A percentile compares a stretch with the other conserved stretches of the same genome.
Conservation (phyloP, 2,329 filamentous ascomycete species). For the Pyrenochaeta sp. region DNA sequence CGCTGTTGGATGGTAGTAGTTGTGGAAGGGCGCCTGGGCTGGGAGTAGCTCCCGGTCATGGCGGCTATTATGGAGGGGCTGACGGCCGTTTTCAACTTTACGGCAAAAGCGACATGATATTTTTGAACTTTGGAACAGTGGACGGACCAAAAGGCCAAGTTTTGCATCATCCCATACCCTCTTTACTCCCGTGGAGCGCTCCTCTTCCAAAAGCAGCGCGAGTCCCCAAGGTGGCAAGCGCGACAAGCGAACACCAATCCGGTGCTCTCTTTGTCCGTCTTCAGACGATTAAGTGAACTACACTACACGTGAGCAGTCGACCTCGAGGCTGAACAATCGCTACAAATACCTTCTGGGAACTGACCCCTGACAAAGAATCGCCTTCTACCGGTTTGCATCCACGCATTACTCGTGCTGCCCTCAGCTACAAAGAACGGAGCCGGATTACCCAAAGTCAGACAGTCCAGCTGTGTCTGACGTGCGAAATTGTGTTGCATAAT, state of each 20-base stretch:
- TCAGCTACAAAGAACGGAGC: conserved; percentile 45
- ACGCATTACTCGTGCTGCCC: conserved; percentile 35
- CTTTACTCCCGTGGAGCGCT: conserved; percentile 25
- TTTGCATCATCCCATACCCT: conserved; percentile 29
- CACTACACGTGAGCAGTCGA: conserved; percentile 46
- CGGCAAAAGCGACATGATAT: conserved; percentile 34
- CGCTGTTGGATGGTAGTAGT: conserved; percentile 14
- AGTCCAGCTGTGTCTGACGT: conserved; percentile 40
- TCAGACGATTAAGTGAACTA: conserved; percentile 44
- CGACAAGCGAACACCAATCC: conserved; percentile 28
- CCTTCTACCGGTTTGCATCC: conserved; percentile 44
- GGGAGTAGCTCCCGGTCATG: conserved; percentile 34
- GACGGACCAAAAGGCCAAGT: conserved; percentile 28
- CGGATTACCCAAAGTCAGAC: conserved; percentile 45
- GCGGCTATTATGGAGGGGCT: conserved; percentile 32
- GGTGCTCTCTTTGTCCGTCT: conserved; percentile 50
- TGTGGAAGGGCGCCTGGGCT: conserved; percentile 28
- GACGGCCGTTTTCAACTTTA: conserved; percentile 43
- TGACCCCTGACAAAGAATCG: conserved; percentile 49
- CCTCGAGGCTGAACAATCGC: conserved; percentile 42
- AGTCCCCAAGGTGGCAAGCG: conserved; percentile 42
- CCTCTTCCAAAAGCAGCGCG: conserved; percentile 46
- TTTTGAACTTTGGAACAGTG: conserved; percentile 34
- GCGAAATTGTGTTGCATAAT: conserved; percentile 23
- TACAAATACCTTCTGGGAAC: conserved; percentile 51